Base-by-base conservation (phyloP, 805 yeast genomes). In the Metschnikowia lunata region DNA sequence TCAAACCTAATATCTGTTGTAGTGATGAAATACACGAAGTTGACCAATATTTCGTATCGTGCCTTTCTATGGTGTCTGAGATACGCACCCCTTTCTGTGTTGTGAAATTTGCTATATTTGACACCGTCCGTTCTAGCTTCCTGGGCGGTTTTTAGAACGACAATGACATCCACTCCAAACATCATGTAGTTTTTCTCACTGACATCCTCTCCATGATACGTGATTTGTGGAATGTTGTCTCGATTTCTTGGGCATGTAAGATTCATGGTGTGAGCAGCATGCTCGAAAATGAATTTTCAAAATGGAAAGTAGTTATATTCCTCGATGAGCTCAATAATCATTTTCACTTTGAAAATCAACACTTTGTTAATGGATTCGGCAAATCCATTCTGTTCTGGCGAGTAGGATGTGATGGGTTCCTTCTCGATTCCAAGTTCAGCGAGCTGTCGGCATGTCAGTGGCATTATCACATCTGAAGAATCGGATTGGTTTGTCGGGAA, bases 391-490 rank as follows among this genome's bases (percentile, higher is more conserved):
- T 34, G 36, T 14, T 34, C 27, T 8, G 30, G 30, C 15, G 30
- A 26, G 30, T 35, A 35, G 11, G 30, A 26, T 18, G 38, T 8
- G 8, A 36, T 23, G 1, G 30, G 38, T 12, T 34, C 36, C 7
- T 35, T 26, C 3, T 34, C 36, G 6, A 23, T 34, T 28, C 30
- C 11, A 28, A 35, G 30, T 18, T 36, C 15, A 12, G 30, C 30
- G 30, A 36, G 30, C 23, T 5, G 38, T 26, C 12, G 3, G 38
- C 38, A 36, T 36, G 8, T 36, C 38, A 6, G 15, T 35, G 7
- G 38, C 30, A 26, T 36, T 36, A 14, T 36, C 38, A n/a, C 31
- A 36, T 13, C 38, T 34, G 36, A 34, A 34, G n/a, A 15, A n/a
- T 12, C 37, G n/a, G 2, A 27, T 36, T 9, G 8, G 8, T n/a